Percentiles rank a stretch among this genome's conserved stretches.
These are phyloP conservation scores for Phytopythium aichiense DNA, from an alignment of 352 stramenopile genomes.

Conservation along the genomic window DNA sequence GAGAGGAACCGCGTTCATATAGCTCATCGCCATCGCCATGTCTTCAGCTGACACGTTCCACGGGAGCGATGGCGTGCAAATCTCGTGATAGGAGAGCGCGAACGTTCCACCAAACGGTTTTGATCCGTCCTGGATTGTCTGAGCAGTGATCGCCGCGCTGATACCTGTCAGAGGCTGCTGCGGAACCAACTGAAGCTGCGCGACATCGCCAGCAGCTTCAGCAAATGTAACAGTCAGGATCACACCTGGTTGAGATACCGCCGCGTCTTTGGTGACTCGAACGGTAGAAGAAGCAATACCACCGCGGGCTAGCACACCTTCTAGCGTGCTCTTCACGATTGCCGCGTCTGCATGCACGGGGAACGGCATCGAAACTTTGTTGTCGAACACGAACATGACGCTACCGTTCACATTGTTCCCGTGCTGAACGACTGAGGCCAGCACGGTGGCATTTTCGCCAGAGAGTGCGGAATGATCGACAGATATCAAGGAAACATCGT, in stretches of 20 bases:
- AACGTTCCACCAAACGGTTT: conserved; percentile 43
- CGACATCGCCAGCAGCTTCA: conserved; percentile 18
- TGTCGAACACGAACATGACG: conserved; percentile 13
- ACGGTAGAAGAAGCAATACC: background rate
- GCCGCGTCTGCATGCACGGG: background rate
- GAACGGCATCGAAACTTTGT: background rate
- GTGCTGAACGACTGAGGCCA: conserved; percentile 13
- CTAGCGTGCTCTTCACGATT: background rate
- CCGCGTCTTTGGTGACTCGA: background rate
- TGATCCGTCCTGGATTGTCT: conserved; percentile 37
- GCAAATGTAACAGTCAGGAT: conserved; percentile 25
- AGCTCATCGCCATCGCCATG: conserved; percentile 65
- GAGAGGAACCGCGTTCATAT: conserved; percentile 57
- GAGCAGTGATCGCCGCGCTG: conserved; percentile 16
- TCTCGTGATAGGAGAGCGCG: conserved; percentile 36
- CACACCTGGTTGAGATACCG: conserved; percentile 14
- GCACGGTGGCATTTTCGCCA: conserved; percentile 19
- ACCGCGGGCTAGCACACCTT: background rate
- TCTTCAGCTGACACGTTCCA: conserved; percentile 84
- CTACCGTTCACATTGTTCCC: conserved; percentile 31
- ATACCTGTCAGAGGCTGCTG: conserved; percentile 17
- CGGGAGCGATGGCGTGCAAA: conserved; percentile 48
- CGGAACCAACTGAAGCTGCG: conserved; percentile 14
- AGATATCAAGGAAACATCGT: conserved; percentile 20
- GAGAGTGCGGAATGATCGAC: conserved; percentile 14